Evolutionary conservation across 192 early-diverging fungal genomes (phyloP).

Genomic region (Coemansia asiatica): DNA sequence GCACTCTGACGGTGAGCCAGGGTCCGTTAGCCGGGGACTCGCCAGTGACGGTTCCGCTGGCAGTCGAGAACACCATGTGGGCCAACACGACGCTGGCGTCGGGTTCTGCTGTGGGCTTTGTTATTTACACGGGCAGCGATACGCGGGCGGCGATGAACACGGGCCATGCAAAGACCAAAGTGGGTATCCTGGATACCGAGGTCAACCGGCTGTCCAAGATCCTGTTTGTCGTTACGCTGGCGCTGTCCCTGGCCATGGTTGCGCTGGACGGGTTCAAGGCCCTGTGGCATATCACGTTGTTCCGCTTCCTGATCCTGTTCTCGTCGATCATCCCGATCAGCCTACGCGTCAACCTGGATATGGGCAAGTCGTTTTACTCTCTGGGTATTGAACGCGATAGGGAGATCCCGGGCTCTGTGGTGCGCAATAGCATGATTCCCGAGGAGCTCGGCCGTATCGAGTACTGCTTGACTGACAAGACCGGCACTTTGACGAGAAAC

Average conservation of each 20-base stretch:
- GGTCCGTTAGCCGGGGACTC: background rate
- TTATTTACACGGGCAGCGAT: constrained; percentile 89
- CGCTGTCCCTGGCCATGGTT: constrained; percentile 83
- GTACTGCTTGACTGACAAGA: constrained; percentile 93
- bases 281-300: constrained; percentile 87
- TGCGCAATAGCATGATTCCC: constrained; percentile 91
- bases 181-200: constrained; percentile 85
- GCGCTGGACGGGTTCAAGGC: constrained; percentile 86
- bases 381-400: constrained; percentile 83
- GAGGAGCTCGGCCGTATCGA: constrained; percentile 94
- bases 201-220: constrained; percentile 94
- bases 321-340: constrained; percentile 96
- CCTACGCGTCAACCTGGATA: constrained; percentile 92
- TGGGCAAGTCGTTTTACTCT: constrained; percentile 94
- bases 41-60: constrained; percentile 61
- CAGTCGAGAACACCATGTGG: constrained; percentile 92
- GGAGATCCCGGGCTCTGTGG: constrained; percentile 83
- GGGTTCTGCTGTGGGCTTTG: constrained; percentile 79
- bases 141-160: constrained; percentile 97
- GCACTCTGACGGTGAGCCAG: constrained; percentile 60
- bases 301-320: constrained; percentile 93
- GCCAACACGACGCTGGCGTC: constrained; percentile 94
- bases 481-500: constrained; percentile 93
- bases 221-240: constrained; percentile 80
- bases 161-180: constrained; percentile 85